Evolutionary conservation across 495 filamentous ascomycete species (phyloP).

Genomic region (Penicillium cosmopolitanum): DNA sequence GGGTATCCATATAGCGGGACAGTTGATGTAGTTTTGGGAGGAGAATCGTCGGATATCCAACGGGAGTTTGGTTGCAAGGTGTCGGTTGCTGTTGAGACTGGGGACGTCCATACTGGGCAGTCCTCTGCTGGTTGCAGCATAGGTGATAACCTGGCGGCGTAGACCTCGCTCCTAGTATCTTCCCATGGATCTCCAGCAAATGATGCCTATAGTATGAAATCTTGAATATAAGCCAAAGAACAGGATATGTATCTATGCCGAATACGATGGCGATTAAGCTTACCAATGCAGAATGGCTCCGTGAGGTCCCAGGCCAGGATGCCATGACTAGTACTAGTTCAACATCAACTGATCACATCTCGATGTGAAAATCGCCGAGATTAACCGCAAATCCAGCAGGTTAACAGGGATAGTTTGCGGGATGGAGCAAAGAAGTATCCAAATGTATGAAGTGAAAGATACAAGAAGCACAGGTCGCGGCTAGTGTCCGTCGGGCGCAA

Average conservation of each 20-base stretch:
- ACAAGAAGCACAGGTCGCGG: background rate
- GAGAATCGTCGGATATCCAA: background rate
- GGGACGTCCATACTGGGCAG: background rate
- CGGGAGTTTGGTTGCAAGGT: constrained; percentile 7
- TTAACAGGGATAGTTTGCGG: background rate
- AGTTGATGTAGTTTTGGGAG: constrained; percentile 3
- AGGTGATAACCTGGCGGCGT: background rate
- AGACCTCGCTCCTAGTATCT: constrained; percentile 15
- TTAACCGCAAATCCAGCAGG: background rate
- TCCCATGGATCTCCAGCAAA: background rate
- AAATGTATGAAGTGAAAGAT: background rate
- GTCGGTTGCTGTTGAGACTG: constrained; percentile 5
- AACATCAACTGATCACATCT: constrained; percentile 7
- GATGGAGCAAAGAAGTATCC: background rate
- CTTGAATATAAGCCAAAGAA: background rate
- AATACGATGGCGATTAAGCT: background rate
- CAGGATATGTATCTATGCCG: background rate
- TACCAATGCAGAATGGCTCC: constrained; percentile 4
- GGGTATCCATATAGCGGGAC: background rate
- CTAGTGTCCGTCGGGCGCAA: background rate
- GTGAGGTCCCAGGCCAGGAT: constrained; percentile 16
- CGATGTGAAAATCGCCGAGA: background rate
- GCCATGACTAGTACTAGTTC: constrained; percentile 7
- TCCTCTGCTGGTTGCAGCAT: background rate
- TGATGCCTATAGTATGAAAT: constrained; percentile 6